phyloP scores from a whole-genome alignment of 257 asterid species.

The Jasminum sambac region DNA sequence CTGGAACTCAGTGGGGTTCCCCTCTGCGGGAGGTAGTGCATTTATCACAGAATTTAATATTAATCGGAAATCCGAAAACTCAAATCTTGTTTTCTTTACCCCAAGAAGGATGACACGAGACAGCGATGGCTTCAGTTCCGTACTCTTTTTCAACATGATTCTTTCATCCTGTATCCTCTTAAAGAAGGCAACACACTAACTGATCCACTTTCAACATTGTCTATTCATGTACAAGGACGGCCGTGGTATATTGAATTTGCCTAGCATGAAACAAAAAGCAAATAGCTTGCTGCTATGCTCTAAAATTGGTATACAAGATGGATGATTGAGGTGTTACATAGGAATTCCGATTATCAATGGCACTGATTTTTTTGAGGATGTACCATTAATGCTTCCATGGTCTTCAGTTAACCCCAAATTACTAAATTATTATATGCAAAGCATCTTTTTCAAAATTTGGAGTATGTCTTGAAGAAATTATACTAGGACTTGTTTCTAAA shows the following conservation, averaged over 20 bases:
- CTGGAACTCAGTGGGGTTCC: too few relatives aligned
- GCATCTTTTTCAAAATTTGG: conserved; percentile 12
- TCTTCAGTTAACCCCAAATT: background rate
- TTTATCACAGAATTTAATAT: too few relatives aligned
- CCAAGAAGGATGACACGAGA: background rate
- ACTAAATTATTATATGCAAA: conserved; percentile 2
- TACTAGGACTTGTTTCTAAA: conserved; percentile 25
- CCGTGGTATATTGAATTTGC: background rate
- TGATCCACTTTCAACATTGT: background rate
- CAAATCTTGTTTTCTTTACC: background rate
- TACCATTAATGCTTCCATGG: background rate
- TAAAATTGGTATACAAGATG: background rate
- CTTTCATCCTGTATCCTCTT: background rate
- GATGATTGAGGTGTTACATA: background rate
- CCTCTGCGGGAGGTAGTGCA: too few relatives aligned
- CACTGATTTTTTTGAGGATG: background rate
- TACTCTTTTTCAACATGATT: background rate
- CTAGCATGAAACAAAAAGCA: background rate
- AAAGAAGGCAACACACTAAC: background rate
- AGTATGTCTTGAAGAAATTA: conserved; percentile 6
- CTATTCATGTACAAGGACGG: background rate
- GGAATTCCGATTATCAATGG: background rate
- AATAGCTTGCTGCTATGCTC: background rate
- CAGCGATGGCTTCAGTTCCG: background rate
- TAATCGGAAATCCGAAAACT: too few relatives aligned